A percentile compares a stretch with the other conserved stretches of the same genome.
Conservation (phyloP, 148 eudicot genomes). For the Bassia scoparia region DNA sequence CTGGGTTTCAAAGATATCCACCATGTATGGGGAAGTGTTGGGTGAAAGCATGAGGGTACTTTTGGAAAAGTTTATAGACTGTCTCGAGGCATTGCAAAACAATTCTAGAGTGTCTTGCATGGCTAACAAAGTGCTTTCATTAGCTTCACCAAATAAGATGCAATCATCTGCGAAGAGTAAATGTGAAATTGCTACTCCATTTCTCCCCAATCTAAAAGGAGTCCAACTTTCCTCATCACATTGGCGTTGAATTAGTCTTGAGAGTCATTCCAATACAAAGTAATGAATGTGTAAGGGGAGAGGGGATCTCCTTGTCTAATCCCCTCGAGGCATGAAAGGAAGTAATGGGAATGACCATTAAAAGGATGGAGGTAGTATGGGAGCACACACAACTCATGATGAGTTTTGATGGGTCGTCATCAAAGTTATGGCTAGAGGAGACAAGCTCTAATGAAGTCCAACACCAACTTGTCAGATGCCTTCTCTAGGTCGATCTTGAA, state of each 20-base stretch:
- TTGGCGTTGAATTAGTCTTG: neutral
- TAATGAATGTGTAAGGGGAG: neutral
- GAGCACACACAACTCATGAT: neutral
- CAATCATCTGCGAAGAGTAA: neutral
- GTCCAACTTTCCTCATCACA: neutral
- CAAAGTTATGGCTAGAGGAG: neutral
- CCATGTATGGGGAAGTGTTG: neutral
- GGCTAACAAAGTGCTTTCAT: neutral
- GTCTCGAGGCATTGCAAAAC: neutral
- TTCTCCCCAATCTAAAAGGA: neutral
- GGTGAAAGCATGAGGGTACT: neutral
- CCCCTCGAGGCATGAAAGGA: neutral
- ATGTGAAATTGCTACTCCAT: neutral
- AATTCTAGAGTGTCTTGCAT: neutral
- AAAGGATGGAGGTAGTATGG: neutral
- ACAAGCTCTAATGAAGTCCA: neutral
- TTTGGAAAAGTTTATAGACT: neutral
- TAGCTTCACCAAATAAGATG: neutral
- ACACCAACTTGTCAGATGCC: neutral
- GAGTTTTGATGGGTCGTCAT: neutral
- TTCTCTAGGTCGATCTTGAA: no score
- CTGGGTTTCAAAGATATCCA: no score
- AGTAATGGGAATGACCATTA: neutral
- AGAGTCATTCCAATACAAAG: neutral
- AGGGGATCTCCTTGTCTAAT: neutral